Base-by-base conservation (phyloP, 129 eudicot species). In the Logfia minima region DNA sequence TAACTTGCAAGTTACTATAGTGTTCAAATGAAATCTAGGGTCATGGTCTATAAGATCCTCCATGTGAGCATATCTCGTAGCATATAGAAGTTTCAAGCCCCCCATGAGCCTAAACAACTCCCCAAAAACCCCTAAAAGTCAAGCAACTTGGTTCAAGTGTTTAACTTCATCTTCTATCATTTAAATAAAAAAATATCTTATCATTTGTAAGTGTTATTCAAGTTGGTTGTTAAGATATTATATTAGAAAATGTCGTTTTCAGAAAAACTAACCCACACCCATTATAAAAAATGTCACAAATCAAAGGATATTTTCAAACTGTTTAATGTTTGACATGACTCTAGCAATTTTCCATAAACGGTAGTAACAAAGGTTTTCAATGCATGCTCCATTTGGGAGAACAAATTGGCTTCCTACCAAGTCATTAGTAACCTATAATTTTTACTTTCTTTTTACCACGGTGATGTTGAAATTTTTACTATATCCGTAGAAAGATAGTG, bases 61-160 rank as follows among this genome's bases (percentile, higher is more conserved):
- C 86, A 82, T 82, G 83, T 75, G 89, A 85, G 62, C 66, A 45
- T 75, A 70, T 82, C 80, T 71, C 75, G 13, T 69, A 8, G 71
- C 45, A 13, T 51, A 34, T 72, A 10, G 66, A 79, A 56, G 62
- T 48, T 48, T 79, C 67, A 39, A 64, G 68, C 72, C 63, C 43
- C 73, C 19, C 31, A 24, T 64, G 68, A 64, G 83, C 59, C 70
- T 29, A 80, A 56, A 56, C 39, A 74, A 80, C 79, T 74, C 53
- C 69, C 55, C 51, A 10, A 18, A 55, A 14, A 4, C n/a, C 83
- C 77, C 39, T 59, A 58, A 66, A 80, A 80, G 84, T 81, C 84
- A 75, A 81, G 76, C 84, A 75, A 81, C 76, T 81, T 75, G 80
- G 62, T 56, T 8, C 18, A 66, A 35, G 60, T 79, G 61, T 55